Evolutionary conservation across 2,329 filamentous ascomycete species (phyloP).

Genomic region (Bipolaris bicolor): DNA sequence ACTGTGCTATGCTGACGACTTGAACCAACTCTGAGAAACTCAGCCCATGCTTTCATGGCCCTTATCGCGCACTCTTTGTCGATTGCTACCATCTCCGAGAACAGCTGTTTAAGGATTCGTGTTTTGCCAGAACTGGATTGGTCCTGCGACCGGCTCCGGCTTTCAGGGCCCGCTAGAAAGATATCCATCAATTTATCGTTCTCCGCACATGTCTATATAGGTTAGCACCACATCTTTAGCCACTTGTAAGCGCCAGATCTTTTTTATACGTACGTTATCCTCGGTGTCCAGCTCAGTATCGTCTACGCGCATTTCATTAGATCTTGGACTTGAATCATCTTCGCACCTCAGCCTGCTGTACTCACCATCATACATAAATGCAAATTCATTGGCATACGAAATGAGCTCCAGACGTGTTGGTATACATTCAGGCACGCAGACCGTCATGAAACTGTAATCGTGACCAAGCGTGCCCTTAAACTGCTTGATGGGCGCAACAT

Average conservation of each 20-base stretch:
- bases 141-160: background rate
- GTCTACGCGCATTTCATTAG: constrained; percentile 1
- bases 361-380: constrained; percentile 50
- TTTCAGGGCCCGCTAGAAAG: background rate
- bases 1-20: background rate
- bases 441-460: constrained; percentile 38
- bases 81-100: constrained; percentile 25
- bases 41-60: constrained; percentile 25
- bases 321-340: background rate
- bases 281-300: constrained; percentile 1
- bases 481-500: constrained; percentile 27
- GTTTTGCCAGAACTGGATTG: background rate
- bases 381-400: constrained; percentile 52
- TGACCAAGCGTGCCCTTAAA: constrained; percentile 37
- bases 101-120: constrained; percentile 15
- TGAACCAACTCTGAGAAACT: constrained; percentile 19
- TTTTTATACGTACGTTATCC: background rate
- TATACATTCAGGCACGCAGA: constrained; percentile 48
- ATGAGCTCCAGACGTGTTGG: constrained; percentile 51
- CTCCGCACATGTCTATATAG: background rate
- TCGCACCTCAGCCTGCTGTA: background rate
- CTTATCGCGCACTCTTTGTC: constrained; percentile 18
- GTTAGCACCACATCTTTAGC: constrained; percentile 1
- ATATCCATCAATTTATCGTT: background rate
- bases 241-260: background rate